Evolutionary conservation across 345 rosid genomes (phyloP).

Genomic region (Bruguiera gymnorhiza): DNA sequence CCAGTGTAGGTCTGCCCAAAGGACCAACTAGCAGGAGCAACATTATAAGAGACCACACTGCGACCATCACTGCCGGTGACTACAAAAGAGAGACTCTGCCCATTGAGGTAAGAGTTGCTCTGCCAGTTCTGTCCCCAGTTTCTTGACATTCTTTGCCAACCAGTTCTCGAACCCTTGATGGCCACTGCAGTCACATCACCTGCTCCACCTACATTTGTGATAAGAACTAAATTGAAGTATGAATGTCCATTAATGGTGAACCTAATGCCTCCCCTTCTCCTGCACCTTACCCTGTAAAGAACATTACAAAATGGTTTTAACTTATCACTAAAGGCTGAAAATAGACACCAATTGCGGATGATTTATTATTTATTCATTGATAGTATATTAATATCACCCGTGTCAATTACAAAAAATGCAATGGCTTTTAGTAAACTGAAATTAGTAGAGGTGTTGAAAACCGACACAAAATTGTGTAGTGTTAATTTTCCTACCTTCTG

Average conservation of each 20-base stretch:
- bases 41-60: constrained; percentile 41
- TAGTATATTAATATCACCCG: no score
- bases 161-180: constrained; percentile 53
- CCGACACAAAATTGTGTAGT: background rate
- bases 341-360: no score
- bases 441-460: background rate
- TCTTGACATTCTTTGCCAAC: constrained; percentile 67
- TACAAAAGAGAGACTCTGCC: constrained; percentile 50
- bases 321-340: no score
- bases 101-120: constrained; percentile 50
- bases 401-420: no score
- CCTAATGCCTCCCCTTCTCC: constrained; percentile 54
- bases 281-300: constrained; percentile 20
- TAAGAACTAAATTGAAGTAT: constrained; percentile 54
- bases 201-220: constrained; percentile 63
- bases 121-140: constrained; percentile 82
- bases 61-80: constrained; percentile 55
- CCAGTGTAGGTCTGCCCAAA: constrained; percentile 50
- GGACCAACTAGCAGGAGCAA: constrained; percentile 54
- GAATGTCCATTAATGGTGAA: constrained; percentile 56
- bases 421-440: background rate
- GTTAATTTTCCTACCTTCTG: constrained; percentile 16
- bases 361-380: no score
- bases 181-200: constrained; percentile 56
- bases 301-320: background rate